A percentile compares a stretch with the other conserved stretches of the same genome.
Evolutionary conservation across 1,139 yeast species (phyloP).

Genomic region (Pichia sp.): DNA sequence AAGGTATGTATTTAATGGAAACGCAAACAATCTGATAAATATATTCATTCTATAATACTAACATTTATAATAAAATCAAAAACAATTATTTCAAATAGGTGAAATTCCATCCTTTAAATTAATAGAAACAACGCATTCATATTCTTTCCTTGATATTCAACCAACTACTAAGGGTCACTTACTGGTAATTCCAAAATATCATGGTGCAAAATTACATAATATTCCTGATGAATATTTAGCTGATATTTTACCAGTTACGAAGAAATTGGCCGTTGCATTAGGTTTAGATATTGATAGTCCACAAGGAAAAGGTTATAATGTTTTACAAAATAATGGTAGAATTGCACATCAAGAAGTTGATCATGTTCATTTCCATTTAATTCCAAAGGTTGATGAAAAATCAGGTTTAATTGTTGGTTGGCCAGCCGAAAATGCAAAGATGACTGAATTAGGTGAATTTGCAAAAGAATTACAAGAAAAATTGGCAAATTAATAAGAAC

Average conservation of each 20-base stretch:
- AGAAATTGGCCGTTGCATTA: slow-evolving; percentile 68
- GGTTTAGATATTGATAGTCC: slow-evolving; percentile 57
- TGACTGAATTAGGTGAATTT: slow-evolving; percentile 58
- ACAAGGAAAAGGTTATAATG: slow-evolving; percentile 77
- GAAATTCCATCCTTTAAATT: slow-evolving; percentile 89
- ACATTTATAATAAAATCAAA: neutral
- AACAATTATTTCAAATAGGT: slow-evolving; percentile 33
- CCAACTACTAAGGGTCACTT: slow-evolving; percentile 89
- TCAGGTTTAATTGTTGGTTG: slow-evolving; percentile 83
- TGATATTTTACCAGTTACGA: slow-evolving; percentile 81
- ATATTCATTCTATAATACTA: slow-evolving; percentile 1
- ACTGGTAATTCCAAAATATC: slow-evolving; percentile 81
- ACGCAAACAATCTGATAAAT: too few relatives aligned
- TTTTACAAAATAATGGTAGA: slow-evolving; percentile 86
- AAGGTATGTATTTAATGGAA: slow-evolving; percentile 39
- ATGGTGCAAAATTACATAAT: slow-evolving; percentile 87
- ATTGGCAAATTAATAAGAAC: slow-evolving; percentile 25
- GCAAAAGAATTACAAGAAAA: slow-evolving; percentile 58
- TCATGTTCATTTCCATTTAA: slow-evolving; percentile 94
- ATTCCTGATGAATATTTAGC: slow-evolving; percentile 84
- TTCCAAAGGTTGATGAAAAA: slow-evolving; percentile 68
- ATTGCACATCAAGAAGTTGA: slow-evolving; percentile 93
- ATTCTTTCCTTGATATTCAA: slow-evolving; percentile 85
- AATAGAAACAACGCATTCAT: slow-evolving; percentile 70
- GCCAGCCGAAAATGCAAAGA: slow-evolving; percentile 79